Evolutionary conservation across 2,329 filamentous ascomycete genomes (phyloP), one percentile per base, ranked within the genome.

Genomic region (Xylariomycetidae sp.): DNA sequence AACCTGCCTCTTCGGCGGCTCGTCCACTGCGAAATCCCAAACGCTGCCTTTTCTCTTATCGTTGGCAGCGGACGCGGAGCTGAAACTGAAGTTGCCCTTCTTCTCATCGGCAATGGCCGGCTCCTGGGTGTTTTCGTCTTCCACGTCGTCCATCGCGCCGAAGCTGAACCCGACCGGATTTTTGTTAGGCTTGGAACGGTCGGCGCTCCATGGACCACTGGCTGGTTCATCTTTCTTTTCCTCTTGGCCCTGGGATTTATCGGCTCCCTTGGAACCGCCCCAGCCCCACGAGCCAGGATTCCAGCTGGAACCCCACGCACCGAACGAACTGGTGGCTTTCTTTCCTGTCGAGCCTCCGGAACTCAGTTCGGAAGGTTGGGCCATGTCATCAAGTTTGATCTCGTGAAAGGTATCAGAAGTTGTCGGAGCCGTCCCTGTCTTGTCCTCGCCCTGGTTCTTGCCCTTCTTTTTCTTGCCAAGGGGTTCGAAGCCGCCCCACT

Each of bases 351-450:
- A 54, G 31, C 69, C 70, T 46, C 78, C 69, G 39, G 65, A 70
- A 10, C 77, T 51, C 40, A 79, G 73, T 5, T 77, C 52, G 35
- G 74, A 72, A 2, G 76, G 73, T n/a, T n/a, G n/a, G n/a, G 63
- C 67, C 17, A 60, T 52, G 35, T 81, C 77, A 43, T 79, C 72
- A 17, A 86, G 58, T 48, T 76, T 82, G 44, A 87, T 76, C 18
- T 85, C 79, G 27, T 83, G 70, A 45, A 85, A 85, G n/a, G 68
- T 60, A 35, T 73, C 70, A 26, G 68, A 60, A 29, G 66, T 67
- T 15, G 53, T 39, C 10, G 52, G 25, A 23, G 45, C 35, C 5
- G 50, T 43, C 23, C 57, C 60, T 17, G 46, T 42, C 26, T 54
- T 51, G 17, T 41, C 39, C 29, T 28, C 38, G 9, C 42, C 34